phyloP scores from a whole-genome alignment of 345 rosid genomes.

The Populus alba region DNA sequence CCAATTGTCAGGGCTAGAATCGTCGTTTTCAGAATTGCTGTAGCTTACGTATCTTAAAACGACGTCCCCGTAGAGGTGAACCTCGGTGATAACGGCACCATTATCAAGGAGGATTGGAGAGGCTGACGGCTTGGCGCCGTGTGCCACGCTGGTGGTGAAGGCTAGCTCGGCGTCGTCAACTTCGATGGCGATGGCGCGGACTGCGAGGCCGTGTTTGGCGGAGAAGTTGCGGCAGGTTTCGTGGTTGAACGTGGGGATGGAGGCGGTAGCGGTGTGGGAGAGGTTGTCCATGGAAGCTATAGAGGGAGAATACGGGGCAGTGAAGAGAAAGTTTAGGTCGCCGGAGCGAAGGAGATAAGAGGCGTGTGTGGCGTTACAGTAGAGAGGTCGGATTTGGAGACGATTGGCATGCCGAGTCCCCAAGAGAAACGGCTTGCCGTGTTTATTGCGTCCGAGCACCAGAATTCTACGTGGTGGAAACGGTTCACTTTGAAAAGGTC shows the following conservation, averaged over 20 bases:
- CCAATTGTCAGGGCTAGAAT: slow-evolving; percentile 13
- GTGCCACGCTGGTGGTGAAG: slow-evolving; percentile 51
- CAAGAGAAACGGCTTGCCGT: slow-evolving; percentile 77
- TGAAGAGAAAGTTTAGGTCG: slow-evolving; percentile 71
- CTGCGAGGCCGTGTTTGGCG: slow-evolving; percentile 69
- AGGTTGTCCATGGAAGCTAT: slow-evolving; percentile 38
- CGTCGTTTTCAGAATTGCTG: slow-evolving; percentile 15
- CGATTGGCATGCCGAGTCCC: slow-evolving; percentile 85
- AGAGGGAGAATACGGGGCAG: slow-evolving; percentile 86
- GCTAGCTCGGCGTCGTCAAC: slow-evolving; percentile 77
- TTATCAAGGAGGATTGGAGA: slow-evolving; percentile 48
- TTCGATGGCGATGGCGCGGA: slow-evolving; percentile 64
- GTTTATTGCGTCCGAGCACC: slow-evolving; percentile 89
- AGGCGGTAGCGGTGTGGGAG: slow-evolving; percentile 31
- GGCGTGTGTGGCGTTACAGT: slow-evolving; percentile 76
- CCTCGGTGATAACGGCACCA: slow-evolving; percentile 58
- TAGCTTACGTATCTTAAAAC: slow-evolving; percentile 75
- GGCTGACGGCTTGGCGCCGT: slow-evolving; percentile 58
- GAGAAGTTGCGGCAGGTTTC: slow-evolving; percentile 43
- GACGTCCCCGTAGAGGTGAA: slow-evolving; percentile 76
- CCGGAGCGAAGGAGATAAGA: slow-evolving; percentile 85
- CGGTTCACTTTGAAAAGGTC: slow-evolving; percentile 65
- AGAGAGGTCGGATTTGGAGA: slow-evolving; percentile 88
- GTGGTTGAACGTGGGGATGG: slow-evolving; percentile 60
- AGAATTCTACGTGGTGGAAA: slow-evolving; percentile 90